phyloP scores from a whole-genome alignment of 495 filamentous ascomycete genomes.

The Cercophora sp. region DNA sequence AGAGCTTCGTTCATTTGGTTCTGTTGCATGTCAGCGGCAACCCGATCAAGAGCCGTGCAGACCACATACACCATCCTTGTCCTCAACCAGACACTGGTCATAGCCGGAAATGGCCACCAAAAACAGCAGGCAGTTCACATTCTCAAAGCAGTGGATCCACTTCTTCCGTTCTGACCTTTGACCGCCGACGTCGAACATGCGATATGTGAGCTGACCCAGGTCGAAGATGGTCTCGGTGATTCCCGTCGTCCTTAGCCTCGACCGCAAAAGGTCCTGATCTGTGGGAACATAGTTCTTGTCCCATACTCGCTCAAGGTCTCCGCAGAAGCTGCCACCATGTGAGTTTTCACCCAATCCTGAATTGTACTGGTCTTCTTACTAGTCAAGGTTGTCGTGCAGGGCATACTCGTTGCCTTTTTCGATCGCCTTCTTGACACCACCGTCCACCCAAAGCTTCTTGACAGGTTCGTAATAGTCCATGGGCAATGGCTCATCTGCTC shows the following conservation, averaged over 20 bases:
- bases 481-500: constrained; percentile 68
- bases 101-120: constrained; percentile 95
- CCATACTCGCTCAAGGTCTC: constrained; percentile 85
- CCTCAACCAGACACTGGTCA: constrained; percentile 94
- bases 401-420: constrained; percentile 92
- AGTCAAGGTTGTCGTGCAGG: constrained; percentile 88
- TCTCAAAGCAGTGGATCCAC: constrained; percentile 99
- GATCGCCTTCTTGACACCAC: constrained; percentile 79
- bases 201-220: constrained; percentile 88
- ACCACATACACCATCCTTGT: constrained; percentile 85
- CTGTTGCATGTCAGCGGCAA: constrained; percentile 40
- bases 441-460: constrained; percentile 78
- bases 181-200: constrained; percentile 98
- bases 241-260: constrained; percentile 87
- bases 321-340: constrained; percentile 67
- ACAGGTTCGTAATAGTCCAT: constrained; percentile 69
- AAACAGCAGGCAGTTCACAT: constrained; percentile 89
- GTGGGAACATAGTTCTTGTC: constrained; percentile 84
- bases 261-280: constrained; percentile 93
- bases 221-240: constrained; percentile 98
- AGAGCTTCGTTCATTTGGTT: constrained; percentile 99
- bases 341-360: too few species aligned
- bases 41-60: neutral
- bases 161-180: constrained; percentile 98
- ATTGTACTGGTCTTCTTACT: too few species aligned